Conservation (phyloP, 2,329 filamentous ascomycete species). For the Fusarium euwallaceae region DNA sequence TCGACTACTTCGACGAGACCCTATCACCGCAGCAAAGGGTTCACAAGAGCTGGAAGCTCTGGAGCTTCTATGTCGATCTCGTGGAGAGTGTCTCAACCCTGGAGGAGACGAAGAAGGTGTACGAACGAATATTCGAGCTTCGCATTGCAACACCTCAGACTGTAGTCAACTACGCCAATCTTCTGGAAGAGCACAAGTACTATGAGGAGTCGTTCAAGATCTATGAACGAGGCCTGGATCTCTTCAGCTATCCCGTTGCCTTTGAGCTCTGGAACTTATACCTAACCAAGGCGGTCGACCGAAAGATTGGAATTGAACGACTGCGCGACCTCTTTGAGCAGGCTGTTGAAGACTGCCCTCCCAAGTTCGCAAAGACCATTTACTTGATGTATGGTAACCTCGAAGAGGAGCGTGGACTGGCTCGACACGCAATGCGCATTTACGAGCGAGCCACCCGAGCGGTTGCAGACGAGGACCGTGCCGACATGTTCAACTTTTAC, state of each 20-base stretch:
- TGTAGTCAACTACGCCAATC: conserved; percentile 97
- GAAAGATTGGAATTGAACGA: conserved; percentile 94
- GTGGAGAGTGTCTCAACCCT: conserved; percentile 93
- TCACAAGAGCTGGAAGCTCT: conserved; percentile 99
- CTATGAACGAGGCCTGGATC: conserved; percentile 93
- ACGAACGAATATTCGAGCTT: conserved; percentile 97
- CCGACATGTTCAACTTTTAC: conserved; percentile 99
- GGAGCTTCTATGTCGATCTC: conserved; percentile 99
- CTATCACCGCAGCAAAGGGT: conserved; percentile 95
- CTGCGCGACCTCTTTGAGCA: conserved; percentile 97
- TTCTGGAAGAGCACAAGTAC: conserved; percentile 94
- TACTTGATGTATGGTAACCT: conserved; percentile 99
- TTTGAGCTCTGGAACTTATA: conserved; percentile 99
- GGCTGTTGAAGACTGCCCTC: conserved; percentile 92
- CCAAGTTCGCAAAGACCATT: conserved; percentile 94
- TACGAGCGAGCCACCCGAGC: conserved; percentile 97
- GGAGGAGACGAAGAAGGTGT: conserved; percentile 93
- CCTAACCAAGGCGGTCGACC: conserved; percentile 95
- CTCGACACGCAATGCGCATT: conserved; percentile 97
- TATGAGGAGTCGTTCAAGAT: conserved; percentile 98
- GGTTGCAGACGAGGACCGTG: conserved; percentile 92
- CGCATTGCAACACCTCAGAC: conserved; percentile 98
- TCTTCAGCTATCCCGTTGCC: conserved; percentile 98
- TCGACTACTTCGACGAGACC: conserved; percentile 99
- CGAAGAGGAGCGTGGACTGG: conserved; percentile 94